Percentiles rank a stretch among this genome's conserved stretches.
These are phyloP conservation scores for Ganoderma lingzhi DNA, from an alignment of 1,284 basidiomycete species.

Conservation along the genomic window DNA sequence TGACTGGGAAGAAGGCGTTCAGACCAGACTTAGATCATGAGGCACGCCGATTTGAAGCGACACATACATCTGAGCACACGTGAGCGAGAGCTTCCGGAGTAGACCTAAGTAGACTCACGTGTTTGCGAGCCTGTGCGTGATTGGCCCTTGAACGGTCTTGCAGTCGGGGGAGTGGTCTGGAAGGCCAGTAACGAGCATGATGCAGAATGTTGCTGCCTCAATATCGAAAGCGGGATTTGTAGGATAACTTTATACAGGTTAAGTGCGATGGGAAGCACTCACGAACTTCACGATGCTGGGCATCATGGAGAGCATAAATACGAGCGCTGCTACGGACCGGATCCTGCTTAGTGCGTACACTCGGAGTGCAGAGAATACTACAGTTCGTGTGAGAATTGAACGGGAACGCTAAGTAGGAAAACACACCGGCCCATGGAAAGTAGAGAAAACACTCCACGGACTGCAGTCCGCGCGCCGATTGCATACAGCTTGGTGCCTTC, in stretches of 20 bases:
- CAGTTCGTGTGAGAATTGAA: neutral
- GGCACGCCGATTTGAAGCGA: too few species aligned
- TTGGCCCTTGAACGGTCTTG: constrained; percentile 6
- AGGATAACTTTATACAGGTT: too few species aligned
- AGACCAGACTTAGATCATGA: neutral
- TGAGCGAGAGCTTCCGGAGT: neutral
- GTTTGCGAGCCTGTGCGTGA: neutral
- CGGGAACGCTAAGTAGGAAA: neutral
- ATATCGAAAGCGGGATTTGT: neutral
- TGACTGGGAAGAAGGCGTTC: neutral
- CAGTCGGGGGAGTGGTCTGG: neutral
- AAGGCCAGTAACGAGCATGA: neutral
- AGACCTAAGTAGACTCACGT: neutral
- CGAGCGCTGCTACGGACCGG: neutral
- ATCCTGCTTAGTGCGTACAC: constrained; percentile 14
- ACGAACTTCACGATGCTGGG: constrained; percentile 17
- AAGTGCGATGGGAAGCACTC: neutral
- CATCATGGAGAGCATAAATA: constrained; percentile 13
- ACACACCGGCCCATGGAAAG: neutral
- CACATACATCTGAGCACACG: neutral
- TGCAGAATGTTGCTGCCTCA: neutral
- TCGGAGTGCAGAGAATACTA: constrained; percentile 22
- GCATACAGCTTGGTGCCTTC: neutral
- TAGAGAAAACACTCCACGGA: neutral
- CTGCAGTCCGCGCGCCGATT: neutral